phyloP scores from a whole-genome alignment of 1,284 basidiomycete species.

The Cryptococcus hybrid region DNA sequence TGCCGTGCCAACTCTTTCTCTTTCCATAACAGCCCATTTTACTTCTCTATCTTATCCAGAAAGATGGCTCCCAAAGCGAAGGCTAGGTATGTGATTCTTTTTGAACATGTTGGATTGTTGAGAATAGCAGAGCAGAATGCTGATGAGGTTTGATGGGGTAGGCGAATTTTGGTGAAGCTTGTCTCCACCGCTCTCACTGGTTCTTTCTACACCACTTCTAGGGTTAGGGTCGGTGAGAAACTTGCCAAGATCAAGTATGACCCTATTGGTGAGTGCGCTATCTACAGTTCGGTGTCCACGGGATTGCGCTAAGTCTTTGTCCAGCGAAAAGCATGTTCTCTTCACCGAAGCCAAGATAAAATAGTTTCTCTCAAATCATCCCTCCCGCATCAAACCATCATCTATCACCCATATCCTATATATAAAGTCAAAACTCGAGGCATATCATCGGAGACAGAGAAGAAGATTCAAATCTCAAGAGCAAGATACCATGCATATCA shows the following conservation, averaged over 20 bases:
- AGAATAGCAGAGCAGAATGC: not conserved
- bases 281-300: not conserved
- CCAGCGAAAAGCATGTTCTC: constrained; percentile 68
- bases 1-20: not conserved
- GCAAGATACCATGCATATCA: constrained; percentile 24
- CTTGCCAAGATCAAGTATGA: constrained; percentile 86
- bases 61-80: constrained; percentile 58
- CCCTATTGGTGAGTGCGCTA: constrained; percentile 62
- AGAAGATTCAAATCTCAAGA: not conserved
- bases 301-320: not conserved
- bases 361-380: constrained; percentile 15
- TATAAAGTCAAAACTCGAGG: too few relatives aligned
- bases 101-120: not conserved
- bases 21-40: not conserved
- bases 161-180: constrained; percentile 78
- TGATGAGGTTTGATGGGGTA: constrained; percentile 33
- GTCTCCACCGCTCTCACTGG: constrained; percentile 87
- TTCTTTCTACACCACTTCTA: constrained; percentile 80
- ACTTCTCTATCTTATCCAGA: constrained; percentile 4
- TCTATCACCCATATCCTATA: too few relatives aligned
- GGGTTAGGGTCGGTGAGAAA: constrained; percentile 66
- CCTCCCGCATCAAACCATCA: too few relatives aligned
- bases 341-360: constrained; percentile 69
- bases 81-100: constrained; percentile 51
- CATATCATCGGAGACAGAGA: not conserved